Evolutionary conservation across 2,329 filamentous ascomycete genomes (phyloP).

Genomic region (Escovopsis sp.): DNA sequence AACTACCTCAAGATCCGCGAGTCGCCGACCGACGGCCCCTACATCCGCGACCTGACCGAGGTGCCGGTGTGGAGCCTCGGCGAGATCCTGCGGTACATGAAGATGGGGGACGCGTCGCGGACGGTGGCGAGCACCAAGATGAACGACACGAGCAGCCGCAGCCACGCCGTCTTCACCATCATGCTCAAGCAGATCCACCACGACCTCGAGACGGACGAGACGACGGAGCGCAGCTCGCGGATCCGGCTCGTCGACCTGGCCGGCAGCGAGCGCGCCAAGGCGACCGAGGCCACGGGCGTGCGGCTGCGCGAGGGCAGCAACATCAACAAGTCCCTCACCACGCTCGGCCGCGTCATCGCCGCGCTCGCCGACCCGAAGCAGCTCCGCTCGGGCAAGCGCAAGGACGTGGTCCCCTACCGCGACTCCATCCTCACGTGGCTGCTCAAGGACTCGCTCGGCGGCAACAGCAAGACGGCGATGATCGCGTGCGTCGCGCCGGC

Average conservation of each 20-base stretch:
- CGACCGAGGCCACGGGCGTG: slow-evolving; percentile 85
- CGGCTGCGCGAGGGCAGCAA: slow-evolving; percentile 89
- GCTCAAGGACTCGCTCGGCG: slow-evolving; percentile 86
- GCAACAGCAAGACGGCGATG: slow-evolving; percentile 98
- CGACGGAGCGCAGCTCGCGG: slow-evolving; percentile 82
- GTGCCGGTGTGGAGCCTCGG: slow-evolving; percentile 74
- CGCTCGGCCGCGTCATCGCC: slow-evolving; percentile 87
- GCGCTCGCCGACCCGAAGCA: slow-evolving; percentile 63
- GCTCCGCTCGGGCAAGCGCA: slow-evolving; percentile 36
- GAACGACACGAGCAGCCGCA: slow-evolving; percentile 96
- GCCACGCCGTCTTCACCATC: slow-evolving; percentile 95
- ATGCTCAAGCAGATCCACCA: slow-evolving; percentile 97
- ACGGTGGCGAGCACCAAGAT: slow-evolving; percentile 94
- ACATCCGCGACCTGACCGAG: slow-evolving; percentile 92
- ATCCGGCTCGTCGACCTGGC: slow-evolving; percentile 93
- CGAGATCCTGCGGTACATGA: slow-evolving; percentile 86
- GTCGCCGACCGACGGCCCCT: slow-evolving; percentile 85
- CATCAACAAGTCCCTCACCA: slow-evolving; percentile 98
- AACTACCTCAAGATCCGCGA: slow-evolving; percentile 96
- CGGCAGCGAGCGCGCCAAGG: slow-evolving; percentile 86
- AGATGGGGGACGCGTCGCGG: slow-evolving; percentile 70
- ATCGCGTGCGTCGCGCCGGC: slow-evolving; percentile 92
- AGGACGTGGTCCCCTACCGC: slow-evolving; percentile 71
- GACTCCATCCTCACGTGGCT: slow-evolving; percentile 78
- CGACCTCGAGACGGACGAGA: slow-evolving; percentile 93